A percentile compares a stretch with the other conserved stretches of the same genome.
phyloP scores from a whole-genome alignment of 176 grass and related monocot genomes.

The Triticum turgidum region DNA sequence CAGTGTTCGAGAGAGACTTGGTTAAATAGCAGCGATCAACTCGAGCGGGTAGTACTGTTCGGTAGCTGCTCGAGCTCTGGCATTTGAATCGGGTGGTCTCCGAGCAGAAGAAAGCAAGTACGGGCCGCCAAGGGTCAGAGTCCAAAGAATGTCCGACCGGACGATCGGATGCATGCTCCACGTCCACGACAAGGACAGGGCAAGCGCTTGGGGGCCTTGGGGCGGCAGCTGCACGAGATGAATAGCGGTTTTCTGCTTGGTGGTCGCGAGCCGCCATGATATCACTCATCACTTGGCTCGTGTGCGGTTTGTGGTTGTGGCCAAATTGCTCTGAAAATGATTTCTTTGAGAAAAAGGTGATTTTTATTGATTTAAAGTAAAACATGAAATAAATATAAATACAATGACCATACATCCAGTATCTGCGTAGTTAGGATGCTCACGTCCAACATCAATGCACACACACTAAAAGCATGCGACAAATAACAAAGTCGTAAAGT shows the following conservation, averaged over 20 bases:
- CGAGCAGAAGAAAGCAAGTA: not conserved
- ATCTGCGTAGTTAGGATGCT: too few relatives aligned
- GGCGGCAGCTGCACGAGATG: not conserved
- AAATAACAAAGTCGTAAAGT: too few relatives aligned
- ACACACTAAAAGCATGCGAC: too few relatives aligned
- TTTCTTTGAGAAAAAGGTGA: too few relatives aligned
- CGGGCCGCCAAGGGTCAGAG: slow-evolving; percentile 2
- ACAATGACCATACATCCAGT: too few relatives aligned
- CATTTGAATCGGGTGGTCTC: slow-evolving; percentile 3
- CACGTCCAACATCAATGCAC: too few relatives aligned
- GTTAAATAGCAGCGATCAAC: not conserved
- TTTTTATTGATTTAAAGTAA: too few relatives aligned
- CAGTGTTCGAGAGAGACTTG: not conserved
- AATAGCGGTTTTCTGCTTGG: not conserved
- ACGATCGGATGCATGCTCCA: not conserved
- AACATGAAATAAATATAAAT: too few relatives aligned
- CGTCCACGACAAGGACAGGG: not conserved
- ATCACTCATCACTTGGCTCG: not conserved
- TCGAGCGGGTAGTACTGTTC: not conserved
- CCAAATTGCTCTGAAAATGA: not conserved
- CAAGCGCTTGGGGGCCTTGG: not conserved
- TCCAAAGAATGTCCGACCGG: slow-evolving; percentile 11
- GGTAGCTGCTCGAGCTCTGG: not conserved
- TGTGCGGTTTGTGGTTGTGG: not conserved
- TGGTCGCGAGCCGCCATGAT: not conserved